Conservation (phyloP, 192 early-diverging fungal genomes). For the Haplosporangium gracile region DNA sequence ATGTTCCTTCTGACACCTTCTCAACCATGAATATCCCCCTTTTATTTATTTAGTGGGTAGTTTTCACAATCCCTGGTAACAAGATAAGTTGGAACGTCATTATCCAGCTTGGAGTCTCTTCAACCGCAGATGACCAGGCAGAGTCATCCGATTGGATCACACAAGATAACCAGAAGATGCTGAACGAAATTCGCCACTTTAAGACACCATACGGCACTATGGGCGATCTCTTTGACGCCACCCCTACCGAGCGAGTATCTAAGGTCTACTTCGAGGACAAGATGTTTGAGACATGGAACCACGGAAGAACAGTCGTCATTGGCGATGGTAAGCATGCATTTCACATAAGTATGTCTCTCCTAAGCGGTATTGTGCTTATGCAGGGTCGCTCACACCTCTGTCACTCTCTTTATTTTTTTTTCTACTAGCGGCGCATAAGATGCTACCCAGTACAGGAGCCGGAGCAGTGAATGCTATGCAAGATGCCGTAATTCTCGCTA, state of each 20-base stretch:
- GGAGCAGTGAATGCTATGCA: slow-evolving; percentile 14
- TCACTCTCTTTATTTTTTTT: not conserved
- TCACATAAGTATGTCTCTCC: too few species aligned
- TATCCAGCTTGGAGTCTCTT: too few species aligned
- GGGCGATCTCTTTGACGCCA: slow-evolving; percentile 15
- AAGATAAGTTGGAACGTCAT: too few species aligned
- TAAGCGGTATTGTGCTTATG: not conserved
- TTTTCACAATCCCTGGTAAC: too few species aligned
- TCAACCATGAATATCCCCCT: too few species aligned
- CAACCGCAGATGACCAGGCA: too few species aligned
- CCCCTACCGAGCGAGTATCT: slow-evolving; percentile 6
- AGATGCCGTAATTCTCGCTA: slow-evolving; percentile 10
- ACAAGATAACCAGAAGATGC: not conserved
- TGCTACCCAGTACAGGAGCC: slow-evolving; percentile 2
- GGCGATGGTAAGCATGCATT: not conserved
- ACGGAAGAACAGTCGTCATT: not conserved
- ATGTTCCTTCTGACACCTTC: too few species aligned
- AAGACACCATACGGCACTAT: slow-evolving; percentile 11
- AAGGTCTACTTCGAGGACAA: slow-evolving; percentile 13
- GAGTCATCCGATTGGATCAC: too few species aligned
- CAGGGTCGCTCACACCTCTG: not conserved
- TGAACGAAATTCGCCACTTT: slow-evolving; percentile 4
- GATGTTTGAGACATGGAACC: not conserved
- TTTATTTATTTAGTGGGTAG: too few species aligned
- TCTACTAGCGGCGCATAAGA: not conserved